Evolutionary conservation across 2,329 filamentous ascomycete genomes (phyloP).

Genomic region (Monilinia fructigena): DNA sequence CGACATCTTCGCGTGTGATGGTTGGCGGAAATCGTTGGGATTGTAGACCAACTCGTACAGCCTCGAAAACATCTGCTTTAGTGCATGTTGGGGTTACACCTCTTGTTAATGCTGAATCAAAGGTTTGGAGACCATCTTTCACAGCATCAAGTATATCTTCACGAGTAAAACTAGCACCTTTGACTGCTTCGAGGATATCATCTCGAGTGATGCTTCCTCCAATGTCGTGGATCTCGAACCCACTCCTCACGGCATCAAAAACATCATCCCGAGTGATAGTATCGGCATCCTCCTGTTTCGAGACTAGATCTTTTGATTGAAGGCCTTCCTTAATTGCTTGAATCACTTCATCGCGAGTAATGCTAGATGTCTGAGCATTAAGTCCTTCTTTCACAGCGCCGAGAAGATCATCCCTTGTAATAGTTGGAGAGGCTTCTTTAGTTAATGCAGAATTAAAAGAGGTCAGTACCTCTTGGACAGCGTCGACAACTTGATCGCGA

Average conservation of each 20-base stretch:
- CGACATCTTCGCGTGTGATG: slow-evolving; percentile 60
- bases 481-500: slow-evolving; percentile 78
- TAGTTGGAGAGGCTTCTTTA: slow-evolving; percentile 57
- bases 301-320: slow-evolving; percentile 49
- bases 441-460: slow-evolving; percentile 74
- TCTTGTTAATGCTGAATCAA: slow-evolving; percentile 44
- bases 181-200: slow-evolving; percentile 64
- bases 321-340: slow-evolving; percentile 63
- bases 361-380: slow-evolving; percentile 64
- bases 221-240: slow-evolving; percentile 60
- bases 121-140: slow-evolving; percentile 55
- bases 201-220: slow-evolving; percentile 63
- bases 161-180: slow-evolving; percentile 58
- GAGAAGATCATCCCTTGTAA: slow-evolving; percentile 81
- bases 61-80: slow-evolving; percentile 80
- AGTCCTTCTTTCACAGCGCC: slow-evolving; percentile 81
- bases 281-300: slow-evolving; percentile 33
- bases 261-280: slow-evolving; percentile 62
- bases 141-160: slow-evolving; percentile 65
- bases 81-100: slow-evolving; percentile 53
- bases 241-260: slow-evolving; percentile 63
- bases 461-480: slow-evolving; percentile 81
- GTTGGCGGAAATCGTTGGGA: slow-evolving; percentile 71
- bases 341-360: slow-evolving; percentile 56
- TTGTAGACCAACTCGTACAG: slow-evolving; percentile 71